These are phyloP conservation scores for Pichia sp. DNA, from an alignment of 1,139 yeast species.

Conservation along the genomic window DNA sequence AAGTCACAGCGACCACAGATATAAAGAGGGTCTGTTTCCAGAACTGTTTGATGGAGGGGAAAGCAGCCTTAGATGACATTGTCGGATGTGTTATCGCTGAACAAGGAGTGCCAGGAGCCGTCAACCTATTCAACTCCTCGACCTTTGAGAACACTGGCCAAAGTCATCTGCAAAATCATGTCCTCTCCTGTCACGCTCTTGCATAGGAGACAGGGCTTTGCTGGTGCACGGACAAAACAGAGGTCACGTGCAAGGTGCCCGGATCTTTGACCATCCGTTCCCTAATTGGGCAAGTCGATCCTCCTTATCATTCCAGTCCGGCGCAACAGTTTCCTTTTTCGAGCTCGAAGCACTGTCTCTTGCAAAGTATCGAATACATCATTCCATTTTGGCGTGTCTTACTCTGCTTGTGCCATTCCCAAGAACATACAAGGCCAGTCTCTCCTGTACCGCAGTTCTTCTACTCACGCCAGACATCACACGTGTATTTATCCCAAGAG, in stretches of 20 bases:
- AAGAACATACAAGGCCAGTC: neutral
- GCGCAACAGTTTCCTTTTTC: neutral
- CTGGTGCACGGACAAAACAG: conserved; percentile 7
- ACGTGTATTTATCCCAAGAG: too few relatives aligned
- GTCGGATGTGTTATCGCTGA: neutral
- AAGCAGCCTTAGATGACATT: conserved; percentile 5
- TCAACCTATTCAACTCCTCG: too few relatives aligned
- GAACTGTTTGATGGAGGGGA: conserved; percentile 26
- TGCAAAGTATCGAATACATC: neutral
- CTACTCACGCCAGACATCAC: too few relatives aligned
- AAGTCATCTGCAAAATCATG: neutral
- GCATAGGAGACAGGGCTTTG: neutral
- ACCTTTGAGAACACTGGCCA: too few relatives aligned
- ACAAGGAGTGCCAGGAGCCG: too few relatives aligned
- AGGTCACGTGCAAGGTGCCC: too few relatives aligned
- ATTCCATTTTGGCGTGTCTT: neutral
- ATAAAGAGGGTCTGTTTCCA: conserved; percentile 33
- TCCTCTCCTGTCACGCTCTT: neutral
- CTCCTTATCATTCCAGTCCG: neutral
- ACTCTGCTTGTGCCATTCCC: neutral
- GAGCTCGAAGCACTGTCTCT: neutral
- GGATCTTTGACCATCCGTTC: neutral
- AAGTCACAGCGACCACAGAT: conserved; percentile 28
- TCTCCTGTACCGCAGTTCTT: too few relatives aligned
- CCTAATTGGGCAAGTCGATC: conserved; percentile 6